These are phyloP conservation scores for Trametes elegans DNA, from an alignment of 768 basidiomycete species.

Conservation along the genomic window DNA sequence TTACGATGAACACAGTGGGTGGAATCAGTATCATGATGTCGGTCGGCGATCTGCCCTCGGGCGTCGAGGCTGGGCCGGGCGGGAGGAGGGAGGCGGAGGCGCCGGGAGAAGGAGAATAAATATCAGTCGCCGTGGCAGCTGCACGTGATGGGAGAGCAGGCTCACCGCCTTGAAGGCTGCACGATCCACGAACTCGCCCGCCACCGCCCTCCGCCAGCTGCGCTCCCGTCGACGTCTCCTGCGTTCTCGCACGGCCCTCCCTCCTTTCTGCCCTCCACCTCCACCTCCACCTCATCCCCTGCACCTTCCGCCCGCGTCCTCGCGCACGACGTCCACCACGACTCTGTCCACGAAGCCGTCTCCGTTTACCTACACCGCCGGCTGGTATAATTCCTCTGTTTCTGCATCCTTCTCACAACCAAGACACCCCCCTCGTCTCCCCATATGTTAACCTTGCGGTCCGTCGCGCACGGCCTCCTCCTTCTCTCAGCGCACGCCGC, in stretches of 20 bases:
- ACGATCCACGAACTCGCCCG: not conserved
- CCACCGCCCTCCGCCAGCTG: conserved; percentile 9
- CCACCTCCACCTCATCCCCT: too few species aligned
- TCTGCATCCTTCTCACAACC: conserved; percentile 7
- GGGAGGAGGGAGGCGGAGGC: conserved; percentile 1
- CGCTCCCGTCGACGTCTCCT: conserved; percentile 11
- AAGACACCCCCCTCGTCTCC: conserved; percentile 2
- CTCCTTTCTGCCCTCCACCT: conserved; percentile 13
- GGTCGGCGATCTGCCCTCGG: not conserved
- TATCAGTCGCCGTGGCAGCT: conserved; percentile 19
- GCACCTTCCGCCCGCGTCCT: conserved; percentile 6
- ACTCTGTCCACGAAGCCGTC: conserved; percentile 15
- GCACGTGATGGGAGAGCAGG: conserved; percentile 22
- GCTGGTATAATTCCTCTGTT: conserved; percentile 21
- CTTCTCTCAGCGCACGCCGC: conserved; percentile 30
- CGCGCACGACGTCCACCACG: conserved; percentile 14
- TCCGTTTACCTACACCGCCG: conserved; percentile 19
- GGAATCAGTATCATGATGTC: conserved; percentile 16
- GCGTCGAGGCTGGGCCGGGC: not conserved
- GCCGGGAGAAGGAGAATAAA: conserved; percentile 10
- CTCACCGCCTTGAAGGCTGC: conserved; percentile 18
- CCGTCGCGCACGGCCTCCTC: conserved; percentile 25
- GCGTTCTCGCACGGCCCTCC: conserved; percentile 2
- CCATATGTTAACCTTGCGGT: conserved; percentile 23
- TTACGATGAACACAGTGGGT: too few species aligned